Evolutionary conservation across 495 filamentous ascomycete species (phyloP).

Genomic region (Mycothermus thermophilus): DNA sequence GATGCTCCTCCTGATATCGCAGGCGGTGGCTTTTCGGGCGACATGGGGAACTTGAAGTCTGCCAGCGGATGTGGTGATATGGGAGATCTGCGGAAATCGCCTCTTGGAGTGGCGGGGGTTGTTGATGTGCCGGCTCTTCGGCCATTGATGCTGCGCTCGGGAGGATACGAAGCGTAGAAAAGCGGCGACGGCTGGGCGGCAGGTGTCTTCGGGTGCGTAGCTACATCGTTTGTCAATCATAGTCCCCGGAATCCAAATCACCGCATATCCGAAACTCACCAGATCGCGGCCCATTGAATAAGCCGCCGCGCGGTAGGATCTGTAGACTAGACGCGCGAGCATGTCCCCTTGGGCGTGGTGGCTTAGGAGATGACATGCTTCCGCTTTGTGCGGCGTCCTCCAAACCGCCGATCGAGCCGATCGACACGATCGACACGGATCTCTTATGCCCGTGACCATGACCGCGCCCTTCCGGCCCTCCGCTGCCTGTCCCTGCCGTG

Average conservation of each 20-base stretch:
- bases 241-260: not conserved
- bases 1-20: not conserved
- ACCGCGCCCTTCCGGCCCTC: no score
- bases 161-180: constrained; percentile 37
- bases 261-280: constrained; percentile 18
- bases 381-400: constrained; percentile 2
- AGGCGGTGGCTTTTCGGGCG: constrained; percentile 29
- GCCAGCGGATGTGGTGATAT: constrained; percentile 33
- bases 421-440: constrained; percentile 90
- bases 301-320: constrained; percentile 45
- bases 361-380: constrained; percentile 10
- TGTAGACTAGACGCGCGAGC: constrained; percentile 75
- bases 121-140: constrained; percentile 25
- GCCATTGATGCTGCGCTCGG: constrained; percentile 23
- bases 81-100: constrained; percentile 17
- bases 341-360: constrained; percentile 53
- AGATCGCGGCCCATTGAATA: constrained; percentile 19
- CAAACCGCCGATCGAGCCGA: constrained; percentile 48
- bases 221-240: constrained; percentile 10
- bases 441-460: constrained; percentile 40
- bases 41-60: constrained; percentile 57
- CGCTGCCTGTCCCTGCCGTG: no score
- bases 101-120: constrained; percentile 27
- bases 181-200: constrained; percentile 28
- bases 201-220: constrained; percentile 26